phyloP scores from a whole-genome alignment of 371 early-diverging fungal species.

The Apophysomyces trapeziformis region DNA sequence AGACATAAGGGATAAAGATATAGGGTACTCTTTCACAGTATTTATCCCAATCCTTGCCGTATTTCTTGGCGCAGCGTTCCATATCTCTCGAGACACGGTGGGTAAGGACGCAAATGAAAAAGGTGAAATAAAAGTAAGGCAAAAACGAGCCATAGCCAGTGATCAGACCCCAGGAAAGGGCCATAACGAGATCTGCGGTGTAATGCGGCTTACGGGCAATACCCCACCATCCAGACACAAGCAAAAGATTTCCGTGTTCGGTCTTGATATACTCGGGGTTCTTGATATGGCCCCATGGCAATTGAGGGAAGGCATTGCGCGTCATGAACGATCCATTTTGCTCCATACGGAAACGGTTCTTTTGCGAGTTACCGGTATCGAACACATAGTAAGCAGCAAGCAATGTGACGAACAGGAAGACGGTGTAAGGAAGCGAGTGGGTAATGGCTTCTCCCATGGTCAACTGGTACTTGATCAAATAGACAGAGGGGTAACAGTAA shows the following conservation, averaged over 20 bases:
- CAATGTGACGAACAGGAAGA: constrained; percentile 41
- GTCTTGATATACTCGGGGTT: constrained; percentile 80
- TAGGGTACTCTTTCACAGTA: constrained; percentile 81
- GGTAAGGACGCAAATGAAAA: constrained; percentile 77
- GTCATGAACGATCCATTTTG: constrained; percentile 63
- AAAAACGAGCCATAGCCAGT: constrained; percentile 76
- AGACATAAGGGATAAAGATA: constrained; percentile 77
- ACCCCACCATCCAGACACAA: constrained; percentile 90
- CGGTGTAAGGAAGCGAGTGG: constrained; percentile 46
- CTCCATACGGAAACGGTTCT: constrained; percentile 86
- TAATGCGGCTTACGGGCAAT: constrained; percentile 86
- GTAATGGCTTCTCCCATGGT: constrained; percentile 44
- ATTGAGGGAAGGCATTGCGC: constrained; percentile 67
- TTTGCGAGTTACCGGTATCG: constrained; percentile 82
- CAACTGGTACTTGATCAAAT: constrained; percentile 52
- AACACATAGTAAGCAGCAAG: constrained; percentile 57
- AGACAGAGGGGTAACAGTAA: constrained; percentile 60
- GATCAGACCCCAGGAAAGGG: constrained; percentile 82
- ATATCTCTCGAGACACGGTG: constrained; percentile 88
- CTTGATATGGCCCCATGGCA: constrained; percentile 69
- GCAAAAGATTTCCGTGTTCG: constrained; percentile 73
- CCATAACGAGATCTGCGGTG: constrained; percentile 83
- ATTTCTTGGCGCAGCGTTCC: constrained; percentile 81
- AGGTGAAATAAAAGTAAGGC: constrained; percentile 89
- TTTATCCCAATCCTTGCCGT: constrained; percentile 86